Conservation (phyloP, 768 basidiomycete species). For the Xerocomellus chrysenteron region DNA sequence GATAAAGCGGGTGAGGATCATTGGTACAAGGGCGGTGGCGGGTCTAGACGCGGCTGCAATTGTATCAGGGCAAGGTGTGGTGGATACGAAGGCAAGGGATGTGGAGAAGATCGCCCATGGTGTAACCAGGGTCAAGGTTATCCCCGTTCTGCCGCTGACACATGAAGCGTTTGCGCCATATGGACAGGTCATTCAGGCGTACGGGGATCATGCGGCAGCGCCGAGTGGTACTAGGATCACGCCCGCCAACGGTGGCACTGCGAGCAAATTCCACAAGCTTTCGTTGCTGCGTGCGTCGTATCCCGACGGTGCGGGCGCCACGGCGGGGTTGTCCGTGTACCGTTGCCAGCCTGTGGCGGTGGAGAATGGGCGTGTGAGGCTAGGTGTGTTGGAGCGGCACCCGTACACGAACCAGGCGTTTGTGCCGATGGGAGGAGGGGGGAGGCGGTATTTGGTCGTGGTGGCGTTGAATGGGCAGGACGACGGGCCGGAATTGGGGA, state of each 20-base stretch:
- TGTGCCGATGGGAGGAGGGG: conserved; percentile 83
- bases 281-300: conserved; percentile 70
- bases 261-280: conserved; percentile 91
- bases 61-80: conserved; percentile 2
- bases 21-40: conserved; percentile 54
- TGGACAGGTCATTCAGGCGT: conserved; percentile 91
- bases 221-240: conserved; percentile 73
- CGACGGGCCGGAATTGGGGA: conserved; percentile 73
- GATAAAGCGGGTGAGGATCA: conserved; percentile 85
- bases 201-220: conserved; percentile 60
- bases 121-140: conserved; percentile 19
- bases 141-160: conserved; percentile 72
- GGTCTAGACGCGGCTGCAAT: conserved; percentile 6
- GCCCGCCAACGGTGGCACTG: conserved; percentile 85
- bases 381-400: conserved; percentile 87
- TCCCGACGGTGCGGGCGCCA: conserved; percentile 53
- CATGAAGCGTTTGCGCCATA: conserved; percentile 84
- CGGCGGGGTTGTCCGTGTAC: conserved; percentile 78
- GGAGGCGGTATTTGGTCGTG: conserved; percentile 72
- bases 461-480: conserved; percentile 79
- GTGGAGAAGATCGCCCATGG: neutral
- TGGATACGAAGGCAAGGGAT: neutral
- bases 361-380: conserved; percentile 48
- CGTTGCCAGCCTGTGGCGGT: conserved; percentile 60
- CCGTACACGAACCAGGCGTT: conserved; percentile 89